Conservation (phyloP, 306 rosid species). For the Cucumis cinereus region DNA sequence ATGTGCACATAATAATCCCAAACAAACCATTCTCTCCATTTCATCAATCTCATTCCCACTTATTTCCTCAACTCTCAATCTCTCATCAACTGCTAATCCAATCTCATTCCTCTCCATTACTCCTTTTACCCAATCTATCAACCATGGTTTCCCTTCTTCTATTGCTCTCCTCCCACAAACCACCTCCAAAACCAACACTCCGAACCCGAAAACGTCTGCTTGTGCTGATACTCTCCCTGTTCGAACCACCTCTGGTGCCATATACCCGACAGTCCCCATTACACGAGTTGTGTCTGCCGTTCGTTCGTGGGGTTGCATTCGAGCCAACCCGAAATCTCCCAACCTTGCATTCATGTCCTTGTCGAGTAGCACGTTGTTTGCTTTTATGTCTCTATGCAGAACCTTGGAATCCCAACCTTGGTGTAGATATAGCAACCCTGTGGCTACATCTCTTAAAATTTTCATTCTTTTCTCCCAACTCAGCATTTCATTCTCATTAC, state of each 20-base stretch:
- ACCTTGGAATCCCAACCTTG: slow-evolving; percentile 68
- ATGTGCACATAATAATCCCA: slow-evolving; percentile 45
- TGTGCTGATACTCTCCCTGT: slow-evolving; percentile 29
- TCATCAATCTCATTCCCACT: slow-evolving; percentile 26
- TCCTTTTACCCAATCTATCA: slow-evolving; percentile 39
- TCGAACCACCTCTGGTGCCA: slow-evolving; percentile 49
- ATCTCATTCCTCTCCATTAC: slow-evolving; percentile 22
- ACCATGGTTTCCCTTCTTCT: slow-evolving; percentile 36
- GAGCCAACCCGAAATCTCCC: slow-evolving; percentile 54
- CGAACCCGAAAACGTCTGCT: slow-evolving; percentile 51
- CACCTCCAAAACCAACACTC: slow-evolving; percentile 46
- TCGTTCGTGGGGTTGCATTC: slow-evolving; percentile 34
- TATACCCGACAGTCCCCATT: slow-evolving; percentile 49
- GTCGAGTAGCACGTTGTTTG: slow-evolving; percentile 54
- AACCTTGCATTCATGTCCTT: slow-evolving; percentile 53
- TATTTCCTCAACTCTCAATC: slow-evolving; percentile 20
- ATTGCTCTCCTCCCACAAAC: slow-evolving; percentile 40
- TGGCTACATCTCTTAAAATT: slow-evolving; percentile 43
- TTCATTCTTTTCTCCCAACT: slow-evolving; percentile 43
- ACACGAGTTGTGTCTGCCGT: slow-evolving; percentile 34
- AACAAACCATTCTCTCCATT: slow-evolving; percentile 36
- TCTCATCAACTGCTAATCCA: slow-evolving; percentile 29
- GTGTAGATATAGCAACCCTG: slow-evolving; percentile 45
- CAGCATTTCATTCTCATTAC: slow-evolving; percentile 21
- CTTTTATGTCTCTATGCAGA: slow-evolving; percentile 55